Conservation (phyloP, 208 protist species). For the Crithidia brevicula region DNA sequence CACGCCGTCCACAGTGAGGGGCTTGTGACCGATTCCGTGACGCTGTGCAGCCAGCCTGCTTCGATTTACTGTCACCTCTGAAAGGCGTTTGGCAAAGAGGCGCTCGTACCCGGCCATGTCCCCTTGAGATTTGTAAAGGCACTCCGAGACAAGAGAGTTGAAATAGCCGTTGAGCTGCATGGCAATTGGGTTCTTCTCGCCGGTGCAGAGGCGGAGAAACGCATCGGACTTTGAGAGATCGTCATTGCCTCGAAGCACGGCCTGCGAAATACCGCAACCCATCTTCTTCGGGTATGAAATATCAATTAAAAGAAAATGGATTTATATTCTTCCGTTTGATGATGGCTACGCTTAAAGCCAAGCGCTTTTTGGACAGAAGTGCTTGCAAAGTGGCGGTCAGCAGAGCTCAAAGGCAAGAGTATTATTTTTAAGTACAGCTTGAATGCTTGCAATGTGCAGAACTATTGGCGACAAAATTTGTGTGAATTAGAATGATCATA, state of each 20-base stretch:
- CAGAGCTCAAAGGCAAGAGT: too few relatives aligned
- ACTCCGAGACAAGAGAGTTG: slow-evolving; percentile 23
- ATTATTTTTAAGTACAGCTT: too few relatives aligned
- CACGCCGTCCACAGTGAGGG: slow-evolving; percentile 24
- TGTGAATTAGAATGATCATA: too few relatives aligned
- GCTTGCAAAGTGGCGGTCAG: too few relatives aligned
- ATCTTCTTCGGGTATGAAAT: too few relatives aligned
- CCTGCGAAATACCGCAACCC: slow-evolving; percentile 20
- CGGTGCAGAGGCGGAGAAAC: slow-evolving; percentile 15
- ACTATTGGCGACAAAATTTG: too few relatives aligned
- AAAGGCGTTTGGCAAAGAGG: slow-evolving; percentile 21
- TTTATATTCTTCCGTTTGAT: too few relatives aligned
- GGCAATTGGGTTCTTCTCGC: slow-evolving; percentile 24
- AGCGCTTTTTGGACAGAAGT: too few relatives aligned
- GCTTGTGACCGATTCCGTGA: slow-evolving; percentile 22
- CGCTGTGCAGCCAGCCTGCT: slow-evolving; percentile 13
- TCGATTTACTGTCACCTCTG: slow-evolving; percentile 17
- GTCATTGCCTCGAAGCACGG: slow-evolving; percentile 15
- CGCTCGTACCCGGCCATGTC: slow-evolving; percentile 27
- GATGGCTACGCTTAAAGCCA: too few relatives aligned
- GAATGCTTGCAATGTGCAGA: too few relatives aligned
- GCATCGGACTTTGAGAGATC: slow-evolving; percentile 26
- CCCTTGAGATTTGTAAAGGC: slow-evolving; percentile 29
- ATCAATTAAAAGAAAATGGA: too few relatives aligned
- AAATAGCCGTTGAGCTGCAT: slow-evolving; percentile 29